Percentiles rank a stretch among this genome's conserved stretches.
These are phyloP conservation scores for Hericium coralloides DNA, from an alignment of 768 basidiomycete species.

Conservation along the genomic window DNA sequence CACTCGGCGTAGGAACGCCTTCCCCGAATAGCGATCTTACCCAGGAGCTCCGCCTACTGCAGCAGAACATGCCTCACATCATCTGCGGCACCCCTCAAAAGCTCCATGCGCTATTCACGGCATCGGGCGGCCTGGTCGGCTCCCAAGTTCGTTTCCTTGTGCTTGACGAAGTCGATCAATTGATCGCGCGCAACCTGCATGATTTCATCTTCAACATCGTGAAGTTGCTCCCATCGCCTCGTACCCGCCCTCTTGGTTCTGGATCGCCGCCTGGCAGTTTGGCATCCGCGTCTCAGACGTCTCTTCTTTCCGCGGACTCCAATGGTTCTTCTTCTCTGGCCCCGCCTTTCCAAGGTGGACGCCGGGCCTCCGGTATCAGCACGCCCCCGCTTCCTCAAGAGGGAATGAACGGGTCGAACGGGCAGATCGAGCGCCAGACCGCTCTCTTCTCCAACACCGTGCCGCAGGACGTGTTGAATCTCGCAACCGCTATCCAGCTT, in stretches of 20 bases:
- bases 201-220: conserved; percentile 93
- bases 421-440: conserved; percentile 71
- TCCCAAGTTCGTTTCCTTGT: conserved; percentile 89
- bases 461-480: conserved; percentile 94
- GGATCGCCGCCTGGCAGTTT: conserved; percentile 28
- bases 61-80: conserved; percentile 90
- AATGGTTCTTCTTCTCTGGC: conserved; percentile 14
- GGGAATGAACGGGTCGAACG: conserved; percentile 25
- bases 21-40: conserved; percentile 48
- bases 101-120: conserved; percentile 83
- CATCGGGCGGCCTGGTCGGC: conserved; percentile 67
- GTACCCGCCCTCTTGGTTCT: conserved; percentile 49
- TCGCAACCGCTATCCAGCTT: conserved; percentile 87
- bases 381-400: conserved; percentile 36
- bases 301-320: conserved; percentile 8
- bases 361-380: conserved; percentile 53
- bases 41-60: conserved; percentile 75
- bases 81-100: conserved; percentile 97
- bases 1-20: conserved; percentile 77
- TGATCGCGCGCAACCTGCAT: conserved; percentile 94
- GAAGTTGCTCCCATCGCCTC: conserved; percentile 84
- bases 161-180: conserved; percentile 94
- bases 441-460: conserved; percentile 98
- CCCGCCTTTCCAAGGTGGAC: conserved; percentile 28
- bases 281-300: conserved; percentile 6